phyloP scores from a whole-genome alignment of 164 flowering plant species.

The Umbilicus rupestris region DNA sequence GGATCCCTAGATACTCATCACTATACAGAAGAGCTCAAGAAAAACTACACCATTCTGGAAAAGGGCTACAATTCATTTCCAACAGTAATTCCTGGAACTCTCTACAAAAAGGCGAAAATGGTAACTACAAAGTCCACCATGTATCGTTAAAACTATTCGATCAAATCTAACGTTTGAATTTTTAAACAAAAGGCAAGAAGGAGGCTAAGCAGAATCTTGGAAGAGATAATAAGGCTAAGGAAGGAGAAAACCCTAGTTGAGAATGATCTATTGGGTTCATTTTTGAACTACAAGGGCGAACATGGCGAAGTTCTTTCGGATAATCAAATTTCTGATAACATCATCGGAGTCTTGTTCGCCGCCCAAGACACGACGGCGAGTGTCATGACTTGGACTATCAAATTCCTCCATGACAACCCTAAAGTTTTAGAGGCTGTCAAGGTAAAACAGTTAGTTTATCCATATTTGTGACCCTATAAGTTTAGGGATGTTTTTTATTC shows the following conservation, averaged over 20 bases:
- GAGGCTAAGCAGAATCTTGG: conserved; percentile 42
- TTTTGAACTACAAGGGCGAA: conserved; percentile 46
- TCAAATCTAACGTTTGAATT: too few relatives aligned
- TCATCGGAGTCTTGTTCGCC: conserved; percentile 83
- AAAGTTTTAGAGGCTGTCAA: conserved; percentile 64
- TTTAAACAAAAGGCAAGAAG: conserved; percentile 65
- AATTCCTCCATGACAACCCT: conserved; percentile 73
- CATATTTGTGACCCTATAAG: not conserved
- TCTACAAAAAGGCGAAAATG: conserved; percentile 43
- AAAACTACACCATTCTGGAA: conserved; percentile 30
- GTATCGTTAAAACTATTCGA: too few relatives aligned
- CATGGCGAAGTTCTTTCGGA: conserved; percentile 34
- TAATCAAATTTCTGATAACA: conserved; percentile 74
- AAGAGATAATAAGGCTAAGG: conserved; percentile 44
- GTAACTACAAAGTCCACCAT: conserved; percentile 31
- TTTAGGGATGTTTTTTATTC: not conserved
- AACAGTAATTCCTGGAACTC: conserved; percentile 39
- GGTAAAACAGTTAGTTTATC: conserved; percentile 24
- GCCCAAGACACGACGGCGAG: conserved; percentile 98
- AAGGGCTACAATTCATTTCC: conserved; percentile 58
- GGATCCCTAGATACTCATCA: conserved; percentile 19
- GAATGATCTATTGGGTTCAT: conserved; percentile 42
- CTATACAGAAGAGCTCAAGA: conserved; percentile 29
- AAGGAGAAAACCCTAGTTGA: conserved; percentile 32
- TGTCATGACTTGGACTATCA: conserved; percentile 79